Percentiles rank a stretch among this genome's conserved stretches.
phyloP scores from a whole-genome alignment of 2,329 filamentous ascomycete species.

The Arthrobotrys entomopaga region DNA sequence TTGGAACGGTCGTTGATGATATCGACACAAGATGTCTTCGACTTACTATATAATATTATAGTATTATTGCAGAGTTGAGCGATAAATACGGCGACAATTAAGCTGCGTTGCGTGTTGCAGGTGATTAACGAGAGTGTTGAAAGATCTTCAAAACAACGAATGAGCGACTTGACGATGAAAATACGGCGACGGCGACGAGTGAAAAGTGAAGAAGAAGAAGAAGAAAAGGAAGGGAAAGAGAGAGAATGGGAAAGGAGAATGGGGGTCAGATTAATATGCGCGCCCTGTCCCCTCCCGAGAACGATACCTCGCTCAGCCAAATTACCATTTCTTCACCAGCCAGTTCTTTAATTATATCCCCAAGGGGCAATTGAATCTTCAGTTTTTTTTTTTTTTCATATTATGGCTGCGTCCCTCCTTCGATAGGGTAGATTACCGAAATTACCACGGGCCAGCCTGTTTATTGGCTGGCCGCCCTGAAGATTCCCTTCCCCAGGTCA shows the following conservation, averaged over 20 bases:
- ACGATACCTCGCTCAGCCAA: background rate
- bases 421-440: constrained; percentile 50
- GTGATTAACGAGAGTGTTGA: constrained; percentile 43
- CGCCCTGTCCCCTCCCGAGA: constrained; percentile 10
- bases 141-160: constrained; percentile 26
- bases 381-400: too few relatives aligned
- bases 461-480: constrained; percentile 29
- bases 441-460: constrained; percentile 29
- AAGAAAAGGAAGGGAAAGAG: constrained; percentile 29
- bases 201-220: constrained; percentile 18
- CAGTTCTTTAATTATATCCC: background rate
- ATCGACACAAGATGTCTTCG: background rate
- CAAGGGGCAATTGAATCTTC: constrained; percentile 15
- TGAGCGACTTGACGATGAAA: constrained; percentile 7
- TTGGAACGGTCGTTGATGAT: background rate
- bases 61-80: background rate
- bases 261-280: constrained; percentile 37
- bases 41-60: background rate
- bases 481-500: constrained; percentile 35
- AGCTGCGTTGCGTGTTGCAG: constrained; percentile 25
- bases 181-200: constrained; percentile 4
- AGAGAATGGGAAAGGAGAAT: constrained; percentile 43
- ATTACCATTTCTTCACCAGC: constrained; percentile 1
- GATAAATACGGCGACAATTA: constrained; percentile 1
- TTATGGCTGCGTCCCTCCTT: background rate